phyloP scores from a whole-genome alignment of 202 grass and related monocot species.

The Carex arenaria region DNA sequence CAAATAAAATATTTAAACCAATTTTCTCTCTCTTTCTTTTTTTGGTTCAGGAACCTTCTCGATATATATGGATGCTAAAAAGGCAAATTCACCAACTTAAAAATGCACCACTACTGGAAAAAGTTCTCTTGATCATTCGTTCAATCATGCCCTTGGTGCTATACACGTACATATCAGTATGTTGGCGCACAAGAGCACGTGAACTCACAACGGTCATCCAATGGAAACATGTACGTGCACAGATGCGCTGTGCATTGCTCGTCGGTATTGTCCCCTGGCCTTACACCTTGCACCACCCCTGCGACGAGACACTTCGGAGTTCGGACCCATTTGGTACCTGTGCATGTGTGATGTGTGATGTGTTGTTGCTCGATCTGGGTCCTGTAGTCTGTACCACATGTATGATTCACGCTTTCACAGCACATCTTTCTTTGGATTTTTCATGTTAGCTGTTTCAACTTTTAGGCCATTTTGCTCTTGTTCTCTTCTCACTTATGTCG shows the following conservation, averaged over 20 bases:
- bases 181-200: constrained; percentile 4
- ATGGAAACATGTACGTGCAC: background rate
- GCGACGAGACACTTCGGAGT: background rate
- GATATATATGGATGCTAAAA: background rate
- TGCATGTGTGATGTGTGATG: background rate
- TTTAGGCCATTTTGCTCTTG: constrained; percentile 11
- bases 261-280: constrained; percentile 3
- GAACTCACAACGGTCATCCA: background rate
- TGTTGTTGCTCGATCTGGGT: background rate
- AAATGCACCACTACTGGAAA: background rate
- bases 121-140: background rate
- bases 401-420: constrained; percentile 1
- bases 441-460: background rate
- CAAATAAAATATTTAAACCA: background rate
- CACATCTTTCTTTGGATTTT: constrained; percentile 1
- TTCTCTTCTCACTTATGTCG: background rate
- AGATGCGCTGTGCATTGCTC: background rate
- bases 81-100: background rate
- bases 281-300: constrained; percentile 17
- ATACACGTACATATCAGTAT: background rate
- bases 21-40: background rate
- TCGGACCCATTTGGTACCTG: background rate
- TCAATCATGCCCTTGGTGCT: background rate
- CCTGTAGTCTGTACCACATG: background rate
- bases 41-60: background rate